Base-by-base conservation (phyloP, 176 grass and related monocot genomes). In the Phoenix roebelenii region DNA sequence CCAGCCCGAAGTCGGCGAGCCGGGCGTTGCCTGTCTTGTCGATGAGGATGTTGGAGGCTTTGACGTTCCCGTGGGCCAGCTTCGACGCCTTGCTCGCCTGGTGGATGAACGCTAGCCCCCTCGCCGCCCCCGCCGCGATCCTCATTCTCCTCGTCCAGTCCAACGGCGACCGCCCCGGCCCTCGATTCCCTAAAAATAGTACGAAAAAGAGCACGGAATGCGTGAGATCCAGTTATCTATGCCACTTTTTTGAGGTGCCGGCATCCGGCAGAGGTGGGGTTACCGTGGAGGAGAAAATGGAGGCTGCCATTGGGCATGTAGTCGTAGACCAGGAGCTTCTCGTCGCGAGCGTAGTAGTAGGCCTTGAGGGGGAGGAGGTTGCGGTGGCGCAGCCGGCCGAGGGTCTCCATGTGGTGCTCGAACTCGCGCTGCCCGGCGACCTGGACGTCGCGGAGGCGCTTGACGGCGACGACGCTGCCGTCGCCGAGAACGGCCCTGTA, bases 241-340 rank as follows among this genome's bases (percentile, higher is more conserved):
- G 35, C 35, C 35, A 35, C 7, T 35, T 44, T 2, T 10, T 9
- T 12, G 7, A 44, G 10, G 35, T 44, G 9, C 12, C 35, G 35
- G 35, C 35, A 39, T 39, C 7, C 7, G 35, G 35, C 9, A 44
- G 35, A 2, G 10, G 35, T 44, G 35, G 10, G 2, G 35, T 78
- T 76, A 77, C 94, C 94, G 66, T 93, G 88, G 52, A 98, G 88
- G 66, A 93, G 79, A 18, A 72, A 81, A 76, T 81, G 89, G 64
- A 98, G 88, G 67, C 82, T 93, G 73, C 94, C 88, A 35, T 89
- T 89, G 62, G 84, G 88, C 94, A 98, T 98, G 85, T 73, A 98
- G 68, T 98, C 94, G 75, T 89, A 98, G 35, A 98, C 94, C 0
- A 98, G 84, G 18, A 98, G 87, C 76, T 89, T 93, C 94, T 98